phyloP scores from a whole-genome alignment of 2,329 filamentous ascomycete species.

The Teratosphaeria pseudoeucalypti region DNA sequence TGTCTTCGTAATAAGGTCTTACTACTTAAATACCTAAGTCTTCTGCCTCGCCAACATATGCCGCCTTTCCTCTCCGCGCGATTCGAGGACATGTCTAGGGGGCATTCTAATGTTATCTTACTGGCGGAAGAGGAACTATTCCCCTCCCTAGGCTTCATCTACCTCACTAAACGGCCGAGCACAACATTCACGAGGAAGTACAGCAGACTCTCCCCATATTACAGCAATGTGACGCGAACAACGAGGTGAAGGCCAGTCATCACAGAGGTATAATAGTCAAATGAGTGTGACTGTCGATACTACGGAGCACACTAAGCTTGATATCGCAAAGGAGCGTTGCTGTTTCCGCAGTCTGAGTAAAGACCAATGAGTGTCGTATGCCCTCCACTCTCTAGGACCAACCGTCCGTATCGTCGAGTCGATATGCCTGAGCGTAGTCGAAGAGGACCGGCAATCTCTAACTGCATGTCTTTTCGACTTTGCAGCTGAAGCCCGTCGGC shows the following conservation, averaged over 20 bases:
- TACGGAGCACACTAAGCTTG: neutral
- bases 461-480: neutral
- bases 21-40: too few species aligned
- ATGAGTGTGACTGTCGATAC: neutral
- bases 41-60: too few species aligned
- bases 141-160: too few species aligned
- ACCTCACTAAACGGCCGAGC: too few species aligned
- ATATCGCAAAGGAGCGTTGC: neutral
- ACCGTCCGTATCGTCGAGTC: neutral
- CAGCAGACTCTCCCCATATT: neutral
- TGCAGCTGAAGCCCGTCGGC: neutral
- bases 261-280: neutral
- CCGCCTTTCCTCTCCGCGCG: too few species aligned
- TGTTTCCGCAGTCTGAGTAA: neutral
- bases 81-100: too few species aligned
- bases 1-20: too few species aligned
- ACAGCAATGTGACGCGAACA: neutral
- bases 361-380: neutral
- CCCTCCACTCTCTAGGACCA: neutral
- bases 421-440: neutral
- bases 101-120: too few species aligned
- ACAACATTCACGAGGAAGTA: too few species aligned
- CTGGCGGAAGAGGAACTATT: too few species aligned
- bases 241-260: neutral
- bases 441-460: too few species aligned